These are phyloP conservation scores for Saprolegnia parasitica DNA, from an alignment of 352 stramenopile genomes.

Conservation along the genomic window DNA sequence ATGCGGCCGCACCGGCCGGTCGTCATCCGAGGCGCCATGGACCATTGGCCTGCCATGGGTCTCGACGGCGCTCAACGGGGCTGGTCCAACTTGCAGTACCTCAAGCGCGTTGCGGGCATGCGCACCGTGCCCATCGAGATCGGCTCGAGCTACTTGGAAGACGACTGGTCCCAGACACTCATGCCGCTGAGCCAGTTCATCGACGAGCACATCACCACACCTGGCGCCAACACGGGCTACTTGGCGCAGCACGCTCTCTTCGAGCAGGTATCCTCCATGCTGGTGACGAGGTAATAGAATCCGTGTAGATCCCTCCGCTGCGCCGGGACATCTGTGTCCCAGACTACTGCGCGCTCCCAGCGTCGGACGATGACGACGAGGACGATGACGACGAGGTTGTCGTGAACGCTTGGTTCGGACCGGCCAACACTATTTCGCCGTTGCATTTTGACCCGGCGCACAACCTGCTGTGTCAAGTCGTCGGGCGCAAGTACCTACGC, in stretches of 20 bases:
- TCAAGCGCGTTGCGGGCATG: conserved; percentile 58
- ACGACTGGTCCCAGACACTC: conserved; percentile 73
- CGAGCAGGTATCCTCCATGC: conserved; percentile 57
- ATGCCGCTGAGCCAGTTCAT: conserved; percentile 81
- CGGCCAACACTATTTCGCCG: conserved; percentile 69
- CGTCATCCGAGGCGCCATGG: conserved; percentile 73
- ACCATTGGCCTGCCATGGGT: conserved; percentile 76
- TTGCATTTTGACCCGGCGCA: conserved; percentile 88
- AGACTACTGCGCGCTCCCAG: conserved; percentile 82
- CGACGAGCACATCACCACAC: conserved; percentile 48
- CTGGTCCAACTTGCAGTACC: conserved; percentile 65
- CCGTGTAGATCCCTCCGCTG: conserved; percentile 72
- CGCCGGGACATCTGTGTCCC: conserved; percentile 76
- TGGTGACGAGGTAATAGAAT: no score
- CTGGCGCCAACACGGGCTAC: conserved; percentile 45
- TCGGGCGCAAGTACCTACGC: conserved; percentile 77
- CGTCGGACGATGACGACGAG: conserved; percentile 40
- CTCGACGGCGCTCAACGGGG: conserved; percentile 34
- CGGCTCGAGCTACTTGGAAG: conserved; percentile 70
- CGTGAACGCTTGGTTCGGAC: conserved; percentile 86
- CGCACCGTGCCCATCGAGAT: conserved; percentile 83
- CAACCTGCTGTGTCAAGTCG: conserved; percentile 85
- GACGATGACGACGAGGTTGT: conserved; percentile 59
- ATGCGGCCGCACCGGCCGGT: conserved; percentile 62
- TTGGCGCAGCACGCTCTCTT: conserved; percentile 88